Base-by-base conservation (phyloP, 768 basidiomycete genomes). In the Cyclocybe cylindracea region DNA sequence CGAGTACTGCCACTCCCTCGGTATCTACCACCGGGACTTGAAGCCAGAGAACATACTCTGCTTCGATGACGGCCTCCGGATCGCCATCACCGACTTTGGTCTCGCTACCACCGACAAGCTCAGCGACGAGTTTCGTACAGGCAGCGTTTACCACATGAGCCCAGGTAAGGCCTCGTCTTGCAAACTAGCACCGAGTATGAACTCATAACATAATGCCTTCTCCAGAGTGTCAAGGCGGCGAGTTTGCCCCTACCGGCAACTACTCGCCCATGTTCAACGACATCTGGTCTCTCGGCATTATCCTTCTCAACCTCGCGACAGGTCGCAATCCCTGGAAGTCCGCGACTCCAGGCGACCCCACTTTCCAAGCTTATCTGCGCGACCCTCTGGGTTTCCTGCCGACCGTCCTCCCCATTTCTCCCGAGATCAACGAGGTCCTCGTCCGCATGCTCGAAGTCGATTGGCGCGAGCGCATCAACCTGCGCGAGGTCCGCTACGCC, bases 311-410 rank as follows among this genome's bases (percentile, higher is more conserved):
- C 68, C 84, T 99, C 44, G 87, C 91, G 42, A 97, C 93, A 37
- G 94, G 94, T n/a, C 86, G 96, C 50, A 98, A 98, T 64, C 96
- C 96, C 10, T 99, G 96, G 96, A 91, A 91, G 71, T 93, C 93
- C 14, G 95, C 96, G n/a, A 86, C 86, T 14, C 68, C 77, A 1
- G 78, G 84, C 46, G 96, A 98, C 70, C 89, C 90, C 55, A 97
- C 94, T 2, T 99, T 98, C 80, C 85, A 89, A 66, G 92, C 92
- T 1, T 99, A 91, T 69, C 79, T 96, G 48, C 84, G 83, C 61
- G 85, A 93, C 63, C 89, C 91, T 43, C 60, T 68, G 29, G 79
- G 83, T 59, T 97, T 98, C 77, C 83, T 98, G 14, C 90, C 89
- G 34, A 84, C 83, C 46, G 91, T 93, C 64, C 85, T 94, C 35